Base-by-base conservation (phyloP, 768 basidiomycete genomes). In the Hygrocybe coccinea region DNA sequence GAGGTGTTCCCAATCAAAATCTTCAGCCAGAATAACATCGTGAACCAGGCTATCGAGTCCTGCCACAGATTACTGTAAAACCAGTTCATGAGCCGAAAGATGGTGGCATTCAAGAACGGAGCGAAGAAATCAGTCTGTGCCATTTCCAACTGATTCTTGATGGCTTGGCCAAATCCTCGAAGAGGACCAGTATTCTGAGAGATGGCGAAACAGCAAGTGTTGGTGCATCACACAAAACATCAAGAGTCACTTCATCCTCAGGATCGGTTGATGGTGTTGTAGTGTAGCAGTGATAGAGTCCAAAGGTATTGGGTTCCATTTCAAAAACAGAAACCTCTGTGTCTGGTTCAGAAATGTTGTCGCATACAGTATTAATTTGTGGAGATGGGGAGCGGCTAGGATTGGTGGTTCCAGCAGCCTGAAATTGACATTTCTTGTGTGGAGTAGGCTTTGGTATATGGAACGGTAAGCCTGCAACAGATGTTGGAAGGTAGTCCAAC, bases 221-320 rank as follows among this genome's bases (percentile, higher is more conserved):
- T 3, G 61, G 45, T 34, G 67, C 35, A 50, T 66, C 49, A 24
- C 60, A 50, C 1, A 72, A 59, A 50, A 47, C 54, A 1, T 51
- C 53, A 25, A 45, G 19, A 0, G 57, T 25, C 3, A 68, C 36
- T 6, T 24, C 33, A 3, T 52, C 15, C 29, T 68, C 65, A 1
- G 69, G 69, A 50, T 67, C 67, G 56, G 62, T 59, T 2, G 64
- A 64, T 2, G 67, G 69, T 0, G 60, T 55, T 34, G 61, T 57
- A 11, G 54, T 56, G 55, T 68, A 69, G 6, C 60, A 49, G 1
- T 64, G 54, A 25, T 41, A 63, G 5, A 69, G 11, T 0, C 66
- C 57, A 56, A 67, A 67, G 5, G 35, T 2, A 37, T 69, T 66
- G 33, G 52, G 52, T 41, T 33, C 41, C 10, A 41, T 54, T 19